Base-by-base conservation (phyloP, 495 filamentous ascomycete genomes). In the Bombardia bombarda region DNA sequence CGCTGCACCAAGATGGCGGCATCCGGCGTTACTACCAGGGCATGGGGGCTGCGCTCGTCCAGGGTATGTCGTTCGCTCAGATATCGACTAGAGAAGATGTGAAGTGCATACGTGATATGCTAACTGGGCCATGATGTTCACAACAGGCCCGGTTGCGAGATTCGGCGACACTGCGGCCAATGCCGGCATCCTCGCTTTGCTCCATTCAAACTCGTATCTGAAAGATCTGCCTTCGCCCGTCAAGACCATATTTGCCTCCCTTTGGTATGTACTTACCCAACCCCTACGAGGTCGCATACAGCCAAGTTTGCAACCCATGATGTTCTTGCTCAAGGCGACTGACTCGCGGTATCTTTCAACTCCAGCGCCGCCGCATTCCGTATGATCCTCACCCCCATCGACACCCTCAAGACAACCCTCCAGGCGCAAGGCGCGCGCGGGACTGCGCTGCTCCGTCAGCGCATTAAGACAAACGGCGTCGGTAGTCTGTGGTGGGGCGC, bases 81-180 rank as follows among this genome's bases (percentile, higher is more conserved):
- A n/a, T n/a, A n/a, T n/a, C n/a, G n/a, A n/a, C n/a, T n/a, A n/a
- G n/a, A n/a, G n/a, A n/a, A n/a, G n/a, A n/a, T 12, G 38, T 9
- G 16, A 13, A 12, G 25, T 4, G 20, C 22, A 31, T 36, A 7
- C 3, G n/a, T 21, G 12, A 33, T 3, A 6, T 23, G 13, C 36
- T 38, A 16, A 38, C 18, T 19, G 13, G 0, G 14, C 4, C 13
- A 10, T 20, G 10, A 9, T n/a, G 14, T 23, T n/a, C n/a, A n/a
- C n/a, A n/a, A n/a, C n/a, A 62, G 60, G 57, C n/a, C 60, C 60
- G 3, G 45, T 56, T 1, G 49, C 60, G 13, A 46, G 60, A 33
- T 63, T 63, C 40, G 60, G 57, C 25, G 60, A 63, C 50, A 58
- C 60, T 6, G 60, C 60, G 13, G 60, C 60, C n/a, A 63, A 63